phyloP scores from a whole-genome alignment of 2,329 filamentous ascomycete genomes.

The Neofusicoccum kwambonambiense region DNA sequence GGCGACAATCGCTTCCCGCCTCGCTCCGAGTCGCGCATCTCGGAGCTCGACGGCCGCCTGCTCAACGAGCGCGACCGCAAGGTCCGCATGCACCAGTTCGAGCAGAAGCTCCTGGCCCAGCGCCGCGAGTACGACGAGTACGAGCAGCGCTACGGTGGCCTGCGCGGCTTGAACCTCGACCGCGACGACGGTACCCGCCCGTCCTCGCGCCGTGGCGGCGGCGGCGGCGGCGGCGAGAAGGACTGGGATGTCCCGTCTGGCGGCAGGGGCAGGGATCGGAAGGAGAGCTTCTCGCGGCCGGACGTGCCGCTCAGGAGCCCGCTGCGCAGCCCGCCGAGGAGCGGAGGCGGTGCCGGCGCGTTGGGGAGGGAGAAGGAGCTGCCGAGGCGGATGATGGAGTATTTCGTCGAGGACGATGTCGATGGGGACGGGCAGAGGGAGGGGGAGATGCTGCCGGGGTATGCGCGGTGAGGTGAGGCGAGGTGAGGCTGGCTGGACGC shows the following conservation, averaged over 20 bases:
- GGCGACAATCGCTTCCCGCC: background rate
- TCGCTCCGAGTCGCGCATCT: background rate
- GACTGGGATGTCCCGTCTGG: background rate
- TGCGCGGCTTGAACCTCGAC: background rate
- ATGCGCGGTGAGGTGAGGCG: background rate
- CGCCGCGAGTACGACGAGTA: conserved; percentile 4
- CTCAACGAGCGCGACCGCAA: conserved; percentile 13
- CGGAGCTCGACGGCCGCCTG: conserved; percentile 5
- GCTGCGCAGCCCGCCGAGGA: background rate
- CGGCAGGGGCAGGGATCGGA: background rate
- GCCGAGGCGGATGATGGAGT: conserved; percentile 14
- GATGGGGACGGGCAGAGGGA: conserved; percentile 2
- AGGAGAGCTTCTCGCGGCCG: background rate
- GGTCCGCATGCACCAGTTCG: conserved; percentile 1
- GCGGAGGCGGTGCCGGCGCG: background rate
- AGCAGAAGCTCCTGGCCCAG: conserved; percentile 5
- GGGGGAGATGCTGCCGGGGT: conserved; percentile 6
- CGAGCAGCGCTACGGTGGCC: background rate
- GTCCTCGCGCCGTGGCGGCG: background rate
- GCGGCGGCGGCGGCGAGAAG: background rate
- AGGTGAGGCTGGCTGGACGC: too few relatives aligned
- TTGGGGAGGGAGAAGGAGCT: background rate
- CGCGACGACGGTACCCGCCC: background rate
- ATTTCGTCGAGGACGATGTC: conserved; percentile 1
- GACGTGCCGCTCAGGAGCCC: background rate